Conservation (phyloP, 1,139 yeast species). For the Candida gigantensis region DNA sequence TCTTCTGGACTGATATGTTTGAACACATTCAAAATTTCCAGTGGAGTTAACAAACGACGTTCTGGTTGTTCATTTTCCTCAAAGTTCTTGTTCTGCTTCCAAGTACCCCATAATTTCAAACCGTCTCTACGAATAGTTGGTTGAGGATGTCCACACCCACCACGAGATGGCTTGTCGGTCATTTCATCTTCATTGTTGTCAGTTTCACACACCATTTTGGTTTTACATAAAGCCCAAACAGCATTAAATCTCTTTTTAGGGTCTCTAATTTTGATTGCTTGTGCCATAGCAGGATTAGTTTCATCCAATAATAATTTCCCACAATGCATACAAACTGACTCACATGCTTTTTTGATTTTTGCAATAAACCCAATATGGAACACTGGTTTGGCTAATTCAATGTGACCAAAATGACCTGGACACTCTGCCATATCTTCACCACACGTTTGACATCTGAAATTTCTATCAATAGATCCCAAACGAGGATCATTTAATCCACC, state of each 20-base stretch:
- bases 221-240: constrained; percentile 89
- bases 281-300: constrained; percentile 81
- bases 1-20: constrained; percentile 89
- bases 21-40: constrained; percentile 88
- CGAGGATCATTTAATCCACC: constrained; percentile 98
- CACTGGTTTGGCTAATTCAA: constrained; percentile 96
- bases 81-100: constrained; percentile 82
- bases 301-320: constrained; percentile 92
- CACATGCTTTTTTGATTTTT: constrained; percentile 92
- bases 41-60: constrained; percentile 82
- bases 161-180: constrained; percentile 60
- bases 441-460: constrained; percentile 97
- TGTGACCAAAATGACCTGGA: constrained; percentile 99
- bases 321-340: constrained; percentile 97
- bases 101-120: constrained; percentile 91
- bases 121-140: constrained; percentile 97
- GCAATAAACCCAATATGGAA: constrained; percentile 95
- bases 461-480: constrained; percentile 94
- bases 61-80: constrained; percentile 92
- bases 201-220: constrained; percentile 94
- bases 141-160: constrained; percentile 98
- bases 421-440: constrained; percentile 99
- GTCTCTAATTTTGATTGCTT: constrained; percentile 85
- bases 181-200: constrained; percentile 71
- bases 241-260: constrained; percentile 96